Evolutionary conservation across 2,329 filamentous ascomycete genomes (phyloP).

Genomic region (Verticillium tricorpus): DNA sequence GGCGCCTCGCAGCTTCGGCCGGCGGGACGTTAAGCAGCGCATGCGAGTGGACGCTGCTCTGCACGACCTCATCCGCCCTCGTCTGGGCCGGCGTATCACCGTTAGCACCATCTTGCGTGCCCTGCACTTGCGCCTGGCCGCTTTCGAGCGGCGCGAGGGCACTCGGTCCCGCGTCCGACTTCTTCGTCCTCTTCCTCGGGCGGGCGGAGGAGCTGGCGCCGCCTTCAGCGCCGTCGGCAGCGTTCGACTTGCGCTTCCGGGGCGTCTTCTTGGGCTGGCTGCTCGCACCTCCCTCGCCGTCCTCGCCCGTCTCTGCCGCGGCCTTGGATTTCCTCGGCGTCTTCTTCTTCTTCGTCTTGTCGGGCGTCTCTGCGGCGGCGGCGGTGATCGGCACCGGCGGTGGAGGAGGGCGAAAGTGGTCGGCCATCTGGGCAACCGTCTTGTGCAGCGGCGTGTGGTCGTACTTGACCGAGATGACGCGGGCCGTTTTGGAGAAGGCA

Average conservation of each 20-base stretch:
- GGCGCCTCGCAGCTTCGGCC: conserved; percentile 45
- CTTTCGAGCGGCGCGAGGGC: neutral
- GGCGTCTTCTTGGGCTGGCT: conserved; percentile 21
- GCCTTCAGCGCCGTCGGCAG: conserved; percentile 3
- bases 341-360: conserved; percentile 24
- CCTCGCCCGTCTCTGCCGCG: conserved; percentile 5
- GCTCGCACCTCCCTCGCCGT: conserved; percentile 10
- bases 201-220: neutral
- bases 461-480: conserved; percentile 48
- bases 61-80: conserved; percentile 10
- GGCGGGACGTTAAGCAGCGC: conserved; percentile 24
- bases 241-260: conserved; percentile 18
- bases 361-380: conserved; percentile 13
- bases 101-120: neutral
- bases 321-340: conserved; percentile 18
- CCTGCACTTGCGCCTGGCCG: neutral
- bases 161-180: conserved; percentile 1
- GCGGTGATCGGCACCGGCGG: conserved; percentile 17
- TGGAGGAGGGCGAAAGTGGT: conserved; percentile 42
- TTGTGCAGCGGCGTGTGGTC: conserved; percentile 54
- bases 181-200: conserved; percentile 3
- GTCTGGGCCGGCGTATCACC: conserved; percentile 2
- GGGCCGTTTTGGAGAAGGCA: conserved; percentile 41
- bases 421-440: conserved; percentile 46
- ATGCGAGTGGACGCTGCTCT: conserved; percentile 11